These are phyloP conservation scores for Peribolospora kevripleyi DNA, from an alignment of 768 basidiomycete species.

Conservation along the genomic window DNA sequence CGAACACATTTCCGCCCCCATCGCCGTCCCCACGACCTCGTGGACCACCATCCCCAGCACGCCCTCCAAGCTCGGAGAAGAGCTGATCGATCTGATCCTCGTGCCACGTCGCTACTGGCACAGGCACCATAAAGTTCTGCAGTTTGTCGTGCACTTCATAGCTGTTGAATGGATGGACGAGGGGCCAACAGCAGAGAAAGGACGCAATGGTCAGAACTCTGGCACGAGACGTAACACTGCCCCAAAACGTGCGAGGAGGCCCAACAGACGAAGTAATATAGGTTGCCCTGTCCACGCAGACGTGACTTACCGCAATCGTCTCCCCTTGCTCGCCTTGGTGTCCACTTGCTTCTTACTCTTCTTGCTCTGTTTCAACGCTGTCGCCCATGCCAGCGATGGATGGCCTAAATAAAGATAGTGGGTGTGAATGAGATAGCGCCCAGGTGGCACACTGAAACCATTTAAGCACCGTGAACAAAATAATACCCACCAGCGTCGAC, in stretches of 20 bases:
- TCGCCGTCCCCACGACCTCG: no score
- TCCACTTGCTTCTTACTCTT: constrained; percentile 58
- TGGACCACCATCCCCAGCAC: no score
- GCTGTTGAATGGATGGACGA: constrained; percentile 20
- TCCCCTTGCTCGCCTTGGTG: constrained; percentile 81
- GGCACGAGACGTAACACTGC: no score
- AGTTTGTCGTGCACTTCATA: constrained; percentile 90
- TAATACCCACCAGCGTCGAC: no score
- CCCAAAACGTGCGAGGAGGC: no score
- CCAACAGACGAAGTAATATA: no score
- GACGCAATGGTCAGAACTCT: not conserved
- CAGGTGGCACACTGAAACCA: not conserved
- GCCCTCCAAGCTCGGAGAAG: constrained; percentile 23
- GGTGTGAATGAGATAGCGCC: not conserved
- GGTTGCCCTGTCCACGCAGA: not conserved
- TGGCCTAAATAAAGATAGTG: constrained; percentile 4
- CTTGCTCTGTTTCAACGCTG: constrained; percentile 12
- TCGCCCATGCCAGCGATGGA: constrained; percentile 11
- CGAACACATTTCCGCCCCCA: no score
- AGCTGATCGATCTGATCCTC: constrained; percentile 91
- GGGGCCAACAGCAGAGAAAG: not conserved
- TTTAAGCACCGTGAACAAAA: no score
- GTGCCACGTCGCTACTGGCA: constrained; percentile 47
- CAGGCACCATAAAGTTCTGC: constrained; percentile 90
- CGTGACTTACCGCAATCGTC: constrained; percentile 49